Evolutionary conservation across 768 basidiomycete genomes (phyloP).

Genomic region (Phylloporus rhodoxanthus): DNA sequence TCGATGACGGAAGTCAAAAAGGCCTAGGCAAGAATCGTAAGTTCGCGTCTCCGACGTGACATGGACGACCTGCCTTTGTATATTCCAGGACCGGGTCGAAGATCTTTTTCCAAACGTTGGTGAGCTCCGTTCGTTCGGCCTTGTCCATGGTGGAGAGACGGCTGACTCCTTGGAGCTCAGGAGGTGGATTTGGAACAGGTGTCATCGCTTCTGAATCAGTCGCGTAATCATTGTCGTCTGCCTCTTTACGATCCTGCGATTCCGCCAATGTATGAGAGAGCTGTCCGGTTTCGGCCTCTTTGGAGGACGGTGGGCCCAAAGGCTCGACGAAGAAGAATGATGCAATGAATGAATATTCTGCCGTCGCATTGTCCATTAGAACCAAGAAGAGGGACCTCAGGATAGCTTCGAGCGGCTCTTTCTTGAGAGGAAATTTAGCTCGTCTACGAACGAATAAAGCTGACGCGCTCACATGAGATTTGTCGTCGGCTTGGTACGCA

Average conservation of each 20-base stretch:
- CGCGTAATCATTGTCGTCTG: constrained; percentile 38
- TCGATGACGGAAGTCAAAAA: constrained; percentile 68
- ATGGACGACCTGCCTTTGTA: constrained; percentile 50
- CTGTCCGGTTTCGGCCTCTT: constrained; percentile 31
- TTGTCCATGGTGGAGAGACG: constrained; percentile 39
- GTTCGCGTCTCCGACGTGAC: neutral
- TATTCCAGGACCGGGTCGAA: constrained; percentile 90
- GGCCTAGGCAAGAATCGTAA: constrained; percentile 36
- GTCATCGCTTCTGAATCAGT: constrained; percentile 48
- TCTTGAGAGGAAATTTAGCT: constrained; percentile 39
- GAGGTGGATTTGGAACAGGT: constrained; percentile 24
- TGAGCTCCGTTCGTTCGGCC: constrained; percentile 54
- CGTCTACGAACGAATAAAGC: constrained; percentile 1
- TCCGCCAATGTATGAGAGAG: constrained; percentile 34
- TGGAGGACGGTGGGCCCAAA: constrained; percentile 24
- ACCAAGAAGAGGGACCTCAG: constrained; percentile 83
- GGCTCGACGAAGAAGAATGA: constrained; percentile 63
- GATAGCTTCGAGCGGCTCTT: constrained; percentile 77
- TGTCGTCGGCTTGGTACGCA: constrained; percentile 87
- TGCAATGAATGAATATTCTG: constrained; percentile 85
- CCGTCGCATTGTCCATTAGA: constrained; percentile 89
- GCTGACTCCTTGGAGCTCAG: constrained; percentile 22
- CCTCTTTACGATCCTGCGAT: constrained; percentile 39
- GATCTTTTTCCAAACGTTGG: constrained; percentile 83
- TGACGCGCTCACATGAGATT: constrained; percentile 62